Base-by-base conservation (phyloP, 2,329 filamentous ascomycete species). In the Basipetospora chlamydospora region DNA sequence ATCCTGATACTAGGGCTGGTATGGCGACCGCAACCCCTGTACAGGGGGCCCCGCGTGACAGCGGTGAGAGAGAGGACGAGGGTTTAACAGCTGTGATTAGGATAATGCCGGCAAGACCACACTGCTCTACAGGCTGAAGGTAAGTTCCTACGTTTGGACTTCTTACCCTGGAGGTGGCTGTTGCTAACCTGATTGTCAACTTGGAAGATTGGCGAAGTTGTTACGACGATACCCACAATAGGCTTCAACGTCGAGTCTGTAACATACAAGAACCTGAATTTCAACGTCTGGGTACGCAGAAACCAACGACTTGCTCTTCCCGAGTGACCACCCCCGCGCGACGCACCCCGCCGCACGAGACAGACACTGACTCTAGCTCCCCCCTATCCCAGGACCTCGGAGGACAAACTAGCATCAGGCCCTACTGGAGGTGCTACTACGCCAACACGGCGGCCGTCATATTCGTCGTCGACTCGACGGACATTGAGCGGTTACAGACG, bases 351-450 rank as follows among this genome's bases (percentile, higher is more conserved):
- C 26, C 23, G 6, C 25, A 11, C 8, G 7, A 1, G 11, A n/a
- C 25, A 28, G 17, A 34, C 32, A 17, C 35, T 15, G 26, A 22
- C 26, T n/a, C 13, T 30, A 17, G 16, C 25, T 11, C 1, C 18
- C 21, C 26, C n/a, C n/a, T n/a, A n/a, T n/a, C n/a, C 35, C 47
- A 83, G 79, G 88, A 96, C 64, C 70, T 96, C 33, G 88, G 90
- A 53, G 90, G 90, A 26, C 90, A 98, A 67, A 98, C 90, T n/a
- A 92, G 82, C 47, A 98, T 98, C 57, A 76, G 90, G 46, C 90
- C 90, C 2, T 98, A 98, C 66, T 98, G 90, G 90, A 76, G 90
- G 57, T 98, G 90, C 65, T 98, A 98, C 70, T 98, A 96, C 55
- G 85, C 87, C 55, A 96, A 98, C 65, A 98, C 90, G 1, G 88